Conservation (phyloP, 2,329 filamentous ascomycete species). For the Pochonia chlamydosporia region DNA sequence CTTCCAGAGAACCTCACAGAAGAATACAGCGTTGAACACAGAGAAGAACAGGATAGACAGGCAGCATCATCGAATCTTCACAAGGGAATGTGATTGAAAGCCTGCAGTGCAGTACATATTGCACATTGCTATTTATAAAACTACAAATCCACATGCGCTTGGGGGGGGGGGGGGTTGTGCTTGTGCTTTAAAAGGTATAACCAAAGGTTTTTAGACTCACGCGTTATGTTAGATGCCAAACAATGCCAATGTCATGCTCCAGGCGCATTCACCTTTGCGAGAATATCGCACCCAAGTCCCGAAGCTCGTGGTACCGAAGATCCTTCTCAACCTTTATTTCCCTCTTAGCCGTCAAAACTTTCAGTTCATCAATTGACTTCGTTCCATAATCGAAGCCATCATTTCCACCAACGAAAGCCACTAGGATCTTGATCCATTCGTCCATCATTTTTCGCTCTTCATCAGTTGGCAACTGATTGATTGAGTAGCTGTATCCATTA, state of each 20-base stretch:
- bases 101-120: no score
- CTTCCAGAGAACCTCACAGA: constrained; percentile 29
- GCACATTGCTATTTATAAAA: no score
- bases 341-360: constrained; percentile 25
- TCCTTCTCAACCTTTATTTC: constrained; percentile 29
- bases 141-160: background rate
- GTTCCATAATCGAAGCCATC: constrained; percentile 27
- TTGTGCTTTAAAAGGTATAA: no score
- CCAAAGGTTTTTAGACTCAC: no score
- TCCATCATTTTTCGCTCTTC: constrained; percentile 29
- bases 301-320: constrained; percentile 26
- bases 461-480: constrained; percentile 30
- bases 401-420: constrained; percentile 30
- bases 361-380: constrained; percentile 25
- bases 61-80: no score
- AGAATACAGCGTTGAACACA: no score
- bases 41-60: no score
- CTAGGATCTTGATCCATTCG: constrained; percentile 30
- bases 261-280: no score
- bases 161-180: no score
- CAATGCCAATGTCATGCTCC: no score
- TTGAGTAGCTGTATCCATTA: constrained; percentile 23
- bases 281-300: constrained; percentile 21
- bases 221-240: no score
- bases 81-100: no score